These are phyloP conservation scores for Salix dunnii DNA, from an alignment of 345 rosid species.

Conservation along the genomic window DNA sequence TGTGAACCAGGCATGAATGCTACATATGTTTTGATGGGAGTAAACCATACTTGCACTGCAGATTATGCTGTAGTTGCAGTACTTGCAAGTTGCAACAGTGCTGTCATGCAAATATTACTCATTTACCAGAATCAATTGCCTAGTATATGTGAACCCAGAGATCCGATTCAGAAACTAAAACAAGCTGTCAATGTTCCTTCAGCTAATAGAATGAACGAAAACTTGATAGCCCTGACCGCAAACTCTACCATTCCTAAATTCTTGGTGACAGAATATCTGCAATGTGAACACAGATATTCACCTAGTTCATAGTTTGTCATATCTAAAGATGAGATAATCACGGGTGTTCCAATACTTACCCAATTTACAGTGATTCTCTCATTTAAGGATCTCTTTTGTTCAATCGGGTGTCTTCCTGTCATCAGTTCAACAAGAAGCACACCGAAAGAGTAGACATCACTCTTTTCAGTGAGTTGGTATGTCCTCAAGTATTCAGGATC, in stretches of 20 bases:
- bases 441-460: conserved; percentile 86
- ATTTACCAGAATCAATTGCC: too few relatives aligned
- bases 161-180: not conserved
- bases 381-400: conserved; percentile 40
- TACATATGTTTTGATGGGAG: too few relatives aligned
- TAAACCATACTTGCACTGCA: too few relatives aligned
- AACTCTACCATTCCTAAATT: too few relatives aligned
- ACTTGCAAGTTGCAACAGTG: too few relatives aligned
- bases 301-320: too few relatives aligned
- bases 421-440: conserved; percentile 72
- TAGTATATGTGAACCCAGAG: not conserved
- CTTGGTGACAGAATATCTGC: too few relatives aligned
- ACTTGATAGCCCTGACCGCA: not conserved
- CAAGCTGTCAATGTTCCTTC: not conserved
- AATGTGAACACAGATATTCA: too few relatives aligned
- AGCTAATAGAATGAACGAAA: not conserved
- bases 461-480: conserved; percentile 71
- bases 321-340: too few relatives aligned
- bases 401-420: conserved; percentile 74
- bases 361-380: conserved; percentile 64
- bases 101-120: too few relatives aligned
- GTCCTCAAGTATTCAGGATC: conserved; percentile 85
- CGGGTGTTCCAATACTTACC: conserved; percentile 34
- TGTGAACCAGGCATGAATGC: too few relatives aligned
- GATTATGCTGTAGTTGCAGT: too few relatives aligned